Evolutionary conservation across 192 early-diverging fungal species (phyloP).

Genomic region (Entomortierella parvispora): DNA sequence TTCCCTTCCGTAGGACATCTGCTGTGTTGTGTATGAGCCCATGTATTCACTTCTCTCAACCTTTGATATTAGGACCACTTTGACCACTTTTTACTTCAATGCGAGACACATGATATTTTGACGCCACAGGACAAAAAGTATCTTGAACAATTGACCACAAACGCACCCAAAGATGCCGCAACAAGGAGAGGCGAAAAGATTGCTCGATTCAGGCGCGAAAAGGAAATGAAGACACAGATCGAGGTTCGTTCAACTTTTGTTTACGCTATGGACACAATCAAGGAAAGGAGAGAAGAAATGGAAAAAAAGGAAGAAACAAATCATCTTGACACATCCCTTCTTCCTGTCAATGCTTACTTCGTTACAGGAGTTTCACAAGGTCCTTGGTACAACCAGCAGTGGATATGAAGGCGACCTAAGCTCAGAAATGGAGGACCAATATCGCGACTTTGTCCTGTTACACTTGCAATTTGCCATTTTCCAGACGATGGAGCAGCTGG

Average conservation of each 20-base stretch:
- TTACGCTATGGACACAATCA: neutral
- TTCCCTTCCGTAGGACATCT: neutral
- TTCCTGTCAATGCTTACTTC: neutral
- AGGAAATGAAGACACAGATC: conserved; percentile 69
- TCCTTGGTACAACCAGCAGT: conserved; percentile 39
- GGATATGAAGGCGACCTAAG: conserved; percentile 36
- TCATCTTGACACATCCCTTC: neutral
- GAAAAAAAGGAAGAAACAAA: too few relatives aligned
- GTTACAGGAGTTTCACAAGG: conserved; percentile 31
- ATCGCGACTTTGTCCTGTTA: conserved; percentile 79
- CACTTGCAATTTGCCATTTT: conserved; percentile 79
- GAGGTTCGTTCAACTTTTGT: conserved; percentile 26
- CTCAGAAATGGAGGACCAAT: conserved; percentile 74
- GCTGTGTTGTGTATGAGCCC: too few relatives aligned
- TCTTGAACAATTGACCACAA: conserved; percentile 50
- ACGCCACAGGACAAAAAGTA: conserved; percentile 53
- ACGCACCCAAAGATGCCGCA: conserved; percentile 58
- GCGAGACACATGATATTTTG: conserved; percentile 41
- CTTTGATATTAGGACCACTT: conserved; percentile 24
- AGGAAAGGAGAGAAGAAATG: too few relatives aligned
- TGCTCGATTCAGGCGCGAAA: conserved; percentile 80
- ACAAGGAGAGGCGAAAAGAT: conserved; percentile 76
- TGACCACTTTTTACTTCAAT: conserved; percentile 38
- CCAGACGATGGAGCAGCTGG: conserved; percentile 75
- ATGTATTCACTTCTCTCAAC: neutral